phyloP scores from a whole-genome alignment of 2,329 filamentous ascomycete genomes.

The Cercospora citrullina region DNA sequence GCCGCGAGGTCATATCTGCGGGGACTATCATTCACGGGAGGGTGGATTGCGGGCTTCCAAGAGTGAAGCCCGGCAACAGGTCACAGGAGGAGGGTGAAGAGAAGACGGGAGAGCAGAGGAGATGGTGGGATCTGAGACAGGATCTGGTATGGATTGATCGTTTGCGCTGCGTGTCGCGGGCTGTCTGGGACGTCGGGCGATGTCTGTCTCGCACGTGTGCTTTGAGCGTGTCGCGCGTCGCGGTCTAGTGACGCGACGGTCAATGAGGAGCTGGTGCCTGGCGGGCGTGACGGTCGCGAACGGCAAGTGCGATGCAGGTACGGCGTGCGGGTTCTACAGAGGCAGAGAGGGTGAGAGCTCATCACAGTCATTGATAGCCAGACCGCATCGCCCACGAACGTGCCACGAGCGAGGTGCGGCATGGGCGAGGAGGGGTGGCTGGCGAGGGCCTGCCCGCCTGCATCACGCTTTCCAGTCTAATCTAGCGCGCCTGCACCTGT shows the following conservation, averaged over 20 bases:
- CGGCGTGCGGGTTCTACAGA: background rate
- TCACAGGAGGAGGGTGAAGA: slow-evolving; percentile 1
- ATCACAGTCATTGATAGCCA: background rate
- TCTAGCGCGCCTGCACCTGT: background rate
- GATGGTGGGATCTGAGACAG: slow-evolving; percentile 14
- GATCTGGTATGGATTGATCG: slow-evolving; percentile 16
- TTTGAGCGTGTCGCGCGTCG: slow-evolving; percentile 12
- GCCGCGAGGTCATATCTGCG: slow-evolving; percentile 25
- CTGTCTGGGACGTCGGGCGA: slow-evolving; percentile 1
- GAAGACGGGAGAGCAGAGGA: slow-evolving; percentile 6
- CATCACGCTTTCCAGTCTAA: background rate
- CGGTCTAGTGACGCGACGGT: slow-evolving; percentile 11
- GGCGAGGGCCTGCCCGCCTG: slow-evolving; percentile 2
- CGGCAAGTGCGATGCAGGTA: slow-evolving; percentile 7
- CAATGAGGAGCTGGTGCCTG: slow-evolving; percentile 8
- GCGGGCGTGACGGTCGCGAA: background rate
- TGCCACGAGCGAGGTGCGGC: slow-evolving; percentile 10
- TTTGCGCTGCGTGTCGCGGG: slow-evolving; percentile 12
- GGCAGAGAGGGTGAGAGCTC: background rate
- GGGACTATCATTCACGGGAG: slow-evolving; percentile 24
- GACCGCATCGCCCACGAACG: background rate
- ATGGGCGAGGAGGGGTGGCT: slow-evolving; percentile 14
- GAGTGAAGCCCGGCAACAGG: slow-evolving; percentile 9
- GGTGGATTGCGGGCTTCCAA: slow-evolving; percentile 12
- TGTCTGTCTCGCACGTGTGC: slow-evolving; percentile 15